Percentiles rank a stretch among this genome's conserved stretches.
Conservation (phyloP, 225 moss, liverwort and hornwort species). For the Climacium dendroides region DNA sequence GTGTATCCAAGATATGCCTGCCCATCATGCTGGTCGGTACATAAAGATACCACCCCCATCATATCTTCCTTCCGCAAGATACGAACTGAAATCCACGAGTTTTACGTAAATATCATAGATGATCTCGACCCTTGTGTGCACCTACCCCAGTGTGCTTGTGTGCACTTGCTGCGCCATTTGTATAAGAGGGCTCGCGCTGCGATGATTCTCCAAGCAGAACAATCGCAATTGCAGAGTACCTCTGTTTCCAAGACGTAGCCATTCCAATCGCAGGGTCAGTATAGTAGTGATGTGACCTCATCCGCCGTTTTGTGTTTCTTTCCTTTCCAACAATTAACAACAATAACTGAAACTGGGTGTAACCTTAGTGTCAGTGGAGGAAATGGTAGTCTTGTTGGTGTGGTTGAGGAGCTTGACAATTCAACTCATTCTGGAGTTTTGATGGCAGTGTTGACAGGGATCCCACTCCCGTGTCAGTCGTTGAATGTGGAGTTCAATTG, state of each 20-base stretch:
- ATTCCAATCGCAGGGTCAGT: neutral
- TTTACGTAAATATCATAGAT: neutral
- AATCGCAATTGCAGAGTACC: neutral
- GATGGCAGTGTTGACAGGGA: too few species aligned
- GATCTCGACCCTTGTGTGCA: neutral
- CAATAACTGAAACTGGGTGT: neutral
- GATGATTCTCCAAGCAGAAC: too few species aligned
- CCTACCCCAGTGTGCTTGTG: neutral
- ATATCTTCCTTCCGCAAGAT: neutral
- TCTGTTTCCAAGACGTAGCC: neutral
- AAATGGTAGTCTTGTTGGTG: neutral
- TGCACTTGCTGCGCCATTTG: neutral
- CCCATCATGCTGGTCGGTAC: neutral
- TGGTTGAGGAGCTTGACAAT: neutral
- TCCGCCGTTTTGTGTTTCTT: neutral
- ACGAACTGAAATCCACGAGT: neutral
- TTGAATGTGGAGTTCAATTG: neutral
- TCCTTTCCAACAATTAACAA: neutral
- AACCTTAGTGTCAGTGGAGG: neutral
- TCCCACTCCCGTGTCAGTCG: neutral
- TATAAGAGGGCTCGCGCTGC: neutral
- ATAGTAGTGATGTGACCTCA: neutral
- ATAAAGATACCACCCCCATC: too few species aligned
- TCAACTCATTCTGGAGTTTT: neutral
- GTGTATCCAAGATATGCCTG: neutral